A percentile compares a stretch with the other conserved stretches of the same genome.
These are phyloP conservation scores for Nelumbo lutea DNA, from an alignment of 164 flowering plant species.

Conservation along the genomic window DNA sequence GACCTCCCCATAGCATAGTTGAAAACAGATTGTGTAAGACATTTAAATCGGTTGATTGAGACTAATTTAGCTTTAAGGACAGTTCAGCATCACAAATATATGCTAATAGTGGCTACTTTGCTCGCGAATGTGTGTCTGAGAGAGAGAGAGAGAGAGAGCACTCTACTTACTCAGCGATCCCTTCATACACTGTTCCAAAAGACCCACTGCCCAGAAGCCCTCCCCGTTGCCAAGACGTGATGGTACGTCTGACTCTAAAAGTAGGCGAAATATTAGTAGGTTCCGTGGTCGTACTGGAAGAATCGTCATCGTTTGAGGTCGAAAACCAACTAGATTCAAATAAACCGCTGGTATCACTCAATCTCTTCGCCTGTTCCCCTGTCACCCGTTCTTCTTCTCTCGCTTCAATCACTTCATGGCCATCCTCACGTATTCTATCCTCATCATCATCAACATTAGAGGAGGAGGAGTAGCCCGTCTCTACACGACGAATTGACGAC, in stretches of 20 bases:
- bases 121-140: no score
- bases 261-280: constrained; percentile 55
- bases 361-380: constrained; percentile 21
- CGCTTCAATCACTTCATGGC: constrained; percentile 8
- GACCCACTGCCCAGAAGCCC: constrained; percentile 82
- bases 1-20: no score
- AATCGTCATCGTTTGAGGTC: constrained; percentile 65
- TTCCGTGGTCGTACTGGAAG: constrained; percentile 61
- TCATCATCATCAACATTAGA: constrained; percentile 16
- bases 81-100: no score
- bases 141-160: neutral
- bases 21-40: no score
- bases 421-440: constrained; percentile 14
- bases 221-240: constrained; percentile 67
- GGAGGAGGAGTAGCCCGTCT: constrained; percentile 10
- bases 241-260: constrained; percentile 37
- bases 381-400: constrained; percentile 33
- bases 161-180: constrained; percentile 75
- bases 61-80: no score
- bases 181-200: constrained; percentile 95
- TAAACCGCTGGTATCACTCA: constrained; percentile 26
- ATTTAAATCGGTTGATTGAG: no score
- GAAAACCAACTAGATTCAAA: constrained; percentile 59
- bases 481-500: neutral
- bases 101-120: no score